phyloP scores from a whole-genome alignment of 805 yeast species.

The Wickerhamiella kurtzmanii region DNA sequence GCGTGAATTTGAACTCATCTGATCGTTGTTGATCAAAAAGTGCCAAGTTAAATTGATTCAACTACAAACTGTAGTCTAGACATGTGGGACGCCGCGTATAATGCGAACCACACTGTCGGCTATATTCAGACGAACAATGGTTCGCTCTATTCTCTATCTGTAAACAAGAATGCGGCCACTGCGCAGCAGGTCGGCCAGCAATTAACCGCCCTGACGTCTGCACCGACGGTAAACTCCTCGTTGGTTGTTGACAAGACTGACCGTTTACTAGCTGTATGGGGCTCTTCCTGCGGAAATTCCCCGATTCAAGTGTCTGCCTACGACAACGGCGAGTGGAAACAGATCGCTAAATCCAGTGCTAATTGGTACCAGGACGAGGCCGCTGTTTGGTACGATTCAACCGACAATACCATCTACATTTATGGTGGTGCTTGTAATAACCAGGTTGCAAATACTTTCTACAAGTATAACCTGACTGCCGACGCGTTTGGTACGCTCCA shows the following conservation, averaged over 20 bases:
- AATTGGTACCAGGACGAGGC: constrained; percentile 18
- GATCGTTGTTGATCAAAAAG: background rate
- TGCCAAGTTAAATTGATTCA: background rate
- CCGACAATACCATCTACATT: constrained; percentile 17
- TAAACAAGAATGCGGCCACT: constrained; percentile 2
- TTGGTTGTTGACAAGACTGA: constrained; percentile 20
- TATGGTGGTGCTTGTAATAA: constrained; percentile 24
- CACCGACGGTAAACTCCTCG: constrained; percentile 21
- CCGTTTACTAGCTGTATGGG: constrained; percentile 20
- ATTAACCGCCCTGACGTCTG: constrained; percentile 16
- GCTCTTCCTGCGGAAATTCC: constrained; percentile 16
- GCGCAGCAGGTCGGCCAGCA: constrained; percentile 4
- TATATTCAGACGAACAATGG: constrained; percentile 16
- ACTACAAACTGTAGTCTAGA: too few species aligned
- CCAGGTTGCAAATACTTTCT: constrained; percentile 13
- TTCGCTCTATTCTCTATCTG: constrained; percentile 12
- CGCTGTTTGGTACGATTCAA: constrained; percentile 20
- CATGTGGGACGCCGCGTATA: constrained; percentile 18
- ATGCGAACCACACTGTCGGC: constrained; percentile 14
- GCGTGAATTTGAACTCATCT: too few species aligned
- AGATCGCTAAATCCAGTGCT: constrained; percentile 14
- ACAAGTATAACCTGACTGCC: constrained; percentile 15
- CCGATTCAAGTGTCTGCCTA: constrained; percentile 19
- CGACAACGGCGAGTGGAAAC: constrained; percentile 18
- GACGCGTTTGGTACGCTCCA: constrained; percentile 10